Base-by-base conservation (phyloP, 2,329 filamentous ascomycete species). In the Alternaria conjuncta region DNA sequence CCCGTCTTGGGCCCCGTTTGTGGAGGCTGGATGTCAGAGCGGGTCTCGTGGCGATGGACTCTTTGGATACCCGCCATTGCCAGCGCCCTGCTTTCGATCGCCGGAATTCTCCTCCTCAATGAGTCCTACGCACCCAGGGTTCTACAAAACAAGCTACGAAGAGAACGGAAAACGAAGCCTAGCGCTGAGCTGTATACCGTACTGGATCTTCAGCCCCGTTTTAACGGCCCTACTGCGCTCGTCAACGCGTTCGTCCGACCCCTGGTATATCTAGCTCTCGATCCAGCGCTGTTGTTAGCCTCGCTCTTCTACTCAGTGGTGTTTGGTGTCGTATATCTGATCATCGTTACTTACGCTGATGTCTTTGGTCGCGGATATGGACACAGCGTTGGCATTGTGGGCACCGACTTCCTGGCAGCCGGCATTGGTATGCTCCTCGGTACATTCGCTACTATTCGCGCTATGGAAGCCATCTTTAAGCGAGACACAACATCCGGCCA, bases 11-110 rank as follows among this genome's bases (percentile, higher is more conserved):
- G 65, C 12, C 65, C 65, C 13, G 60, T 67, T 7, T 65, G 61
- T 55, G 65, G 65, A 41, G 65, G 65, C 15, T 67, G 65, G 65
- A 65, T 67, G 65, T 65, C 62, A 10, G 43, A 67, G 36, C 26
- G 43, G 8, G 62, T 63, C 10, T 65, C 58, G 0, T 67, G 65
- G 65, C 60, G 65, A 28, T 67, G 65, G 65, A 65, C 62, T 25
- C 30, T 67, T 6, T 67, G 62, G 62, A 44, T 67, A 15, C 61
- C 65, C 18, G 63, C 63, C 1, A 64, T 68, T 43, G 64, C 64
- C 10, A 63, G 66, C 41, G 57, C 51, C 26, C 15, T 64, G 9
- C 18, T 68, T 13, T 47, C 55, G 12, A 41, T 60, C n/a, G 49
- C 43, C 11, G 64, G 63, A 5, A 6, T 62, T 8, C 9, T 57